Conservation (phyloP, 306 rosid genomes). For the Canavalia ensiformis region DNA sequence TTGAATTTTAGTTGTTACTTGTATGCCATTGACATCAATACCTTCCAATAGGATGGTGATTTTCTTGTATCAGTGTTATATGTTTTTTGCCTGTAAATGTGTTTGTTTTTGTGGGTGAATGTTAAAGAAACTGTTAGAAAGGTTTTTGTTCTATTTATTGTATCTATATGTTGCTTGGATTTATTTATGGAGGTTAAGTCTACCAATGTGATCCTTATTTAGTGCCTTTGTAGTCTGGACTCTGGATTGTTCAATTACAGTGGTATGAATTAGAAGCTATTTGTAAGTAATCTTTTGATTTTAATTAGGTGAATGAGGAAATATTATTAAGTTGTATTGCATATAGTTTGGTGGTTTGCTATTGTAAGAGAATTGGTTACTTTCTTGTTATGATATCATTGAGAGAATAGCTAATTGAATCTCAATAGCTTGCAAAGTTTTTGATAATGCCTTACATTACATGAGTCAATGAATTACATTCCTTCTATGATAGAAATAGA, state of each 20-base stretch:
- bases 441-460: constrained; percentile 20
- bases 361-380: background rate
- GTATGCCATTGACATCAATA: constrained; percentile 20
- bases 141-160: background rate
- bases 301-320: background rate
- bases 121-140: background rate
- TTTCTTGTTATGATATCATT: constrained; percentile 17
- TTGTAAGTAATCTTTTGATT: constrained; percentile 21
- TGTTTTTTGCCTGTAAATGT: background rate
- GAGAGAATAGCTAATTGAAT: constrained; percentile 33
- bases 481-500: constrained; percentile 6
- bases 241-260: constrained; percentile 26
- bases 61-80: constrained; percentile 5
- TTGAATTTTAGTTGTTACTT: constrained; percentile 27
- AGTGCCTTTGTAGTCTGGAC: constrained; percentile 12
- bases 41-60: constrained; percentile 23
- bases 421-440: constrained; percentile 16
- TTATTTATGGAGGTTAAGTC: constrained; percentile 31
- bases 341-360: constrained; percentile 18
- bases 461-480: constrained; percentile 30
- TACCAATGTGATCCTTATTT: constrained; percentile 23
- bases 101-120: background rate
- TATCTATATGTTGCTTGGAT: constrained; percentile 33
- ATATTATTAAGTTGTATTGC: constrained; percentile 23
- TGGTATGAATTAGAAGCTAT: constrained; percentile 7